Percentiles rank a stretch among this genome's conserved stretches.
Conservation (phyloP, 179 eudicot species). For the Spinacia oleracea region DNA sequence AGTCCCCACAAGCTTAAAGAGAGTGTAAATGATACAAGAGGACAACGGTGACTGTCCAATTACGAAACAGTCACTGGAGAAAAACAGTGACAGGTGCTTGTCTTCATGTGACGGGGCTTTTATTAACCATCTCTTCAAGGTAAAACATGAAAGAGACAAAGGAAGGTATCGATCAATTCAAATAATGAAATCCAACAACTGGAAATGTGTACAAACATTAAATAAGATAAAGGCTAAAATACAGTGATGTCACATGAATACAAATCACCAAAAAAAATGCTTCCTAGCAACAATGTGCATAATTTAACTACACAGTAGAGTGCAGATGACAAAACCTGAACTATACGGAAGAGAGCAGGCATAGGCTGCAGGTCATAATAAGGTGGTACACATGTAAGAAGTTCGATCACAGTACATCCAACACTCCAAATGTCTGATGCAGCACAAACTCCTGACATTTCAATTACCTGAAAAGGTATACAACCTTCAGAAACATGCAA, state of each 20-base stretch:
- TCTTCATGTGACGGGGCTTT: background rate
- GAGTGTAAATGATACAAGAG: too few relatives aligned
- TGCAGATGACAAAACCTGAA: conserved; percentile 58
- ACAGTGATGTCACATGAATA: background rate
- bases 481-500: conserved; percentile 8
- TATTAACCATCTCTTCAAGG: background rate
- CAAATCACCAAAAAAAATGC: conserved; percentile 2
- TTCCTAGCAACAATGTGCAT: background rate
- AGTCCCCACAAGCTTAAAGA: background rate
- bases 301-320: background rate
- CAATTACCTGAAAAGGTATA: conserved; percentile 74
- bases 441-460: conserved; percentile 99
- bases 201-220: background rate
- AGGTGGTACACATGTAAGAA: conserved; percentile 96
- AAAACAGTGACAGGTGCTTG: too few relatives aligned
- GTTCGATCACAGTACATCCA: conserved; percentile 99
- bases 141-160: background rate
- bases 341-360: conserved; percentile 99
- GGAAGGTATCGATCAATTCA: background rate
- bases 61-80: background rate
- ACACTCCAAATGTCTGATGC: conserved; percentile 99
- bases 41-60: background rate
- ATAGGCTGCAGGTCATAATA: conserved; percentile 98
- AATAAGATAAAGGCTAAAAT: background rate
- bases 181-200: background rate